These are phyloP conservation scores for Lanmaoa rubissima DNA, from an alignment of 768 basidiomycete species.

Conservation along the genomic window DNA sequence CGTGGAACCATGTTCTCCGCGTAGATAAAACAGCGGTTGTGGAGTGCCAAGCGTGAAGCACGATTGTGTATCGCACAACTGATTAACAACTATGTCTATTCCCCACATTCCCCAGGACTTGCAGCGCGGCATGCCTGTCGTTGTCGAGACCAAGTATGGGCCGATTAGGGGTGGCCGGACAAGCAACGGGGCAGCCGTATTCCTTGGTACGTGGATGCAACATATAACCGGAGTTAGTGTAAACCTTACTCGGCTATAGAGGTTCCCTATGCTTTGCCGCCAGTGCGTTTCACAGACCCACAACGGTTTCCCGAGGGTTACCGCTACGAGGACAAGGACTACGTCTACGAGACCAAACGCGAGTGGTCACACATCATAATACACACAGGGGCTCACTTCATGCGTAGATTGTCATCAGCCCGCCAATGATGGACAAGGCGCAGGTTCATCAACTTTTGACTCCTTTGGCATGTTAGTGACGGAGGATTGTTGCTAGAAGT, in stretches of 20 bases:
- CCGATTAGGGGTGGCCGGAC: slow-evolving; percentile 57
- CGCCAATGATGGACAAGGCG: slow-evolving; percentile 60
- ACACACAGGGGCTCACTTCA: neutral
- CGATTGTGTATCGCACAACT: neutral
- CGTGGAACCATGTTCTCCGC: neutral
- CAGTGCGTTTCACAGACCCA: slow-evolving; percentile 63
- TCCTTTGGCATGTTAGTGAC: neutral
- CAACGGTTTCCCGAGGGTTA: slow-evolving; percentile 50
- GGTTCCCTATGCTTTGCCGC: slow-evolving; percentile 70
- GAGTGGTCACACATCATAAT: slow-evolving; percentile 21
- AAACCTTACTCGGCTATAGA: slow-evolving; percentile 40
- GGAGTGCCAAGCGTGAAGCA: neutral
- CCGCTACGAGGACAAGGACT: slow-evolving; percentile 59
- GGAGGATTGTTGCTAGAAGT: slow-evolving; percentile 33
- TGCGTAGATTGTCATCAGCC: slow-evolving; percentile 59
- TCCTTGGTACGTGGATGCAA: slow-evolving; percentile 47
- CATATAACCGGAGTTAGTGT: neutral
- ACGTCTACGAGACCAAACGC: slow-evolving; percentile 58
- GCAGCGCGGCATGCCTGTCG: slow-evolving; percentile 39
- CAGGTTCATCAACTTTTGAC: slow-evolving; percentile 32
- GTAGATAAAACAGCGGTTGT: slow-evolving; percentile 12
- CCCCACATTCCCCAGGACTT: slow-evolving; percentile 61
- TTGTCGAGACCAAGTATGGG: slow-evolving; percentile 55
- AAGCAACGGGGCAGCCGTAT: slow-evolving; percentile 58
- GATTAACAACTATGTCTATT: slow-evolving; percentile 1